Conservation (phyloP, 345 rosid species). For the Citrus maxima region DNA sequence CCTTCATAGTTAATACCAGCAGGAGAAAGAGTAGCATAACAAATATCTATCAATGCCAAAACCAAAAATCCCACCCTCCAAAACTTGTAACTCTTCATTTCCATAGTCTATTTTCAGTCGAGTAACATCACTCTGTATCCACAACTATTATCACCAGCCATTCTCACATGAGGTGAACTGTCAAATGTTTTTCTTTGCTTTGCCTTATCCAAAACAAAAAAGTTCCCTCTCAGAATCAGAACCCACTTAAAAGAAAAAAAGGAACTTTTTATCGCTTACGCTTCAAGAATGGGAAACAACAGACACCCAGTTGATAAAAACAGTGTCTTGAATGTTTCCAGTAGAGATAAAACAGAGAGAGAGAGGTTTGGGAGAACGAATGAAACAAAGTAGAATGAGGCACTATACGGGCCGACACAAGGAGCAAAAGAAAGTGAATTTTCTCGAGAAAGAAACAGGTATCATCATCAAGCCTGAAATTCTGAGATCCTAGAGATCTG, state of each 20-base stretch:
- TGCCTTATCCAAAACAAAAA: slow-evolving; percentile 27
- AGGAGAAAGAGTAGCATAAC: slow-evolving; percentile 92
- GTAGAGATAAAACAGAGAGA: slow-evolving; percentile 23
- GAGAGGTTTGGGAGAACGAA: slow-evolving; percentile 3
- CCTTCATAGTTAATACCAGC: slow-evolving; percentile 98
- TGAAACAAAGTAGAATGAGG: slow-evolving; percentile 32
- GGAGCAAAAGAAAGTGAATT: slow-evolving; percentile 31
- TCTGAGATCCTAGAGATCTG: slow-evolving; percentile 96
- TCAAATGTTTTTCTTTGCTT: slow-evolving; percentile 12
- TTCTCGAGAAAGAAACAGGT: slow-evolving; percentile 45
- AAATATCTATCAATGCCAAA: slow-evolving; percentile 53
- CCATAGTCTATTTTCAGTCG: slow-evolving; percentile 34
- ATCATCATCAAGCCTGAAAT: slow-evolving; percentile 42
- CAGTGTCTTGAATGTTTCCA: slow-evolving; percentile 22
- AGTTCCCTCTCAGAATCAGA: slow-evolving; percentile 28
- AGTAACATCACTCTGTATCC: slow-evolving; percentile 25
- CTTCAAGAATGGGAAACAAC: slow-evolving; percentile 9
- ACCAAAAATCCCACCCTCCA: slow-evolving; percentile 55
- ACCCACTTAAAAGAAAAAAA: slow-evolving; percentile 21
- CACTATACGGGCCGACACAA: slow-evolving; percentile 22
- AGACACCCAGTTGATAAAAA: slow-evolving; percentile 36
- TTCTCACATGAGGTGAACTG: slow-evolving; percentile 14
- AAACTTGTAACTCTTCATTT: slow-evolving; percentile 33
- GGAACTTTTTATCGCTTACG: slow-evolving; percentile 1
- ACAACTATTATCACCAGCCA: slow-evolving; percentile 25